Evolutionary conservation across 1,139 yeast species (phyloP).

Genomic region (Debaryomyces robertsiae): DNA sequence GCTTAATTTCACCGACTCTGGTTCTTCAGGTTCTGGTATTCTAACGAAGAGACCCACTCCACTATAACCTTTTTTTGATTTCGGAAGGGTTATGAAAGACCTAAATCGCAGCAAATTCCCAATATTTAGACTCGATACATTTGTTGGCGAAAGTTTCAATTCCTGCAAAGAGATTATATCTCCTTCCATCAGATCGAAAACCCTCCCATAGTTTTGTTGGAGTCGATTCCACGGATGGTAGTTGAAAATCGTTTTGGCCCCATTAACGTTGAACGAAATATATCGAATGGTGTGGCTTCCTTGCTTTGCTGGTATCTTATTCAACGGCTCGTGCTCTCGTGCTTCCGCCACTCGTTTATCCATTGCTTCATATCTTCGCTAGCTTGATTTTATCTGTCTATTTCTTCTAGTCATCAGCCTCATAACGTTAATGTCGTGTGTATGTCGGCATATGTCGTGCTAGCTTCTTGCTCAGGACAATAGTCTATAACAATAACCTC

Average conservation of each 20-base stretch:
- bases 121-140: constrained; percentile 45
- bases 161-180: constrained; percentile 88
- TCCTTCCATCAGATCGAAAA: constrained; percentile 61
- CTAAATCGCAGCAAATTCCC: constrained; percentile 61
- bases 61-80: constrained; percentile 73
- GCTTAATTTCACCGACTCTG: constrained; percentile 32
- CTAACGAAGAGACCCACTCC: constrained; percentile 89
- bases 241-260: constrained; percentile 74
- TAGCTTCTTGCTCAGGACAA: not conserved
- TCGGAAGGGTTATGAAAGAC: constrained; percentile 72
- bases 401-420: too few relatives aligned
- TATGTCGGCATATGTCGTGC: not conserved
- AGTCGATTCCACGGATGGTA: constrained; percentile 79
- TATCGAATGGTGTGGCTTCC: constrained; percentile 36
- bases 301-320: constrained; percentile 1
- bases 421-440: too few relatives aligned
- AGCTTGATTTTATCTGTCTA: not conserved
- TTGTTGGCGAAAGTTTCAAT: constrained; percentile 62
- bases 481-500: not conserved
- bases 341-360: not conserved
- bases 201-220: constrained; percentile 44
- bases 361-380: not conserved
- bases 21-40: constrained; percentile 44
- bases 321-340: constrained; percentile 5
- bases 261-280: constrained; percentile 84